Percentiles rank a stretch among this genome's conserved stretches.
These are phyloP conservation scores for Polysphondylium violaceum DNA, from an alignment of 78 protist species.

Conservation along the genomic window DNA sequence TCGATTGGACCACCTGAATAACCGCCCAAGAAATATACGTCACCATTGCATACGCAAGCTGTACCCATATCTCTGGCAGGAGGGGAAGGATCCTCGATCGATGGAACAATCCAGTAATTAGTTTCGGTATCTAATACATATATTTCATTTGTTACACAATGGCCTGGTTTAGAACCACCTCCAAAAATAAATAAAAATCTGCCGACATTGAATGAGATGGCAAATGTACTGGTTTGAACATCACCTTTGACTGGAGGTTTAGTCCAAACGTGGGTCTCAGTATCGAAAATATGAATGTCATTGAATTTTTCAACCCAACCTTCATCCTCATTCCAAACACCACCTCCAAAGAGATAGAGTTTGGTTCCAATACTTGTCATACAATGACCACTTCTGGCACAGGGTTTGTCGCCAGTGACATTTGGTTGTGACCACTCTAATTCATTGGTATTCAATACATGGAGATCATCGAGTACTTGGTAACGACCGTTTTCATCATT, in stretches of 20 bases:
- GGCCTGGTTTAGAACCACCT: slow-evolving; percentile 72
- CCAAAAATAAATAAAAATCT: slow-evolving; percentile 78
- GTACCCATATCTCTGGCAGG: slow-evolving; percentile 82
- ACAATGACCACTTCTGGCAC: slow-evolving; percentile 75
- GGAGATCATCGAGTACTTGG: slow-evolving; percentile 71
- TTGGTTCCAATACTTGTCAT: slow-evolving; percentile 72
- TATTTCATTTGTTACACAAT: slow-evolving; percentile 73
- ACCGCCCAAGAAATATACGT: slow-evolving; percentile 76
- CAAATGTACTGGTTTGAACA: slow-evolving; percentile 81
- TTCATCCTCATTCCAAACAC: slow-evolving; percentile 66
- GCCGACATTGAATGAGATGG: slow-evolving; percentile 61
- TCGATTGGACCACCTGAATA: slow-evolving; percentile 77
- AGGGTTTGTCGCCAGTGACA: slow-evolving; percentile 52
- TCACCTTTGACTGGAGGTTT: slow-evolving; percentile 57
- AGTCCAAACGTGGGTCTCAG: slow-evolving; percentile 48
- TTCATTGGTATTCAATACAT: slow-evolving; percentile 48
- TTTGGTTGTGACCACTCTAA: slow-evolving; percentile 56
- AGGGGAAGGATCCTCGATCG: slow-evolving; percentile 43
- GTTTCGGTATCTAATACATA: slow-evolving; percentile 72
- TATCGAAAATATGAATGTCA: slow-evolving; percentile 72
- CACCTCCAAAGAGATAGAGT: slow-evolving; percentile 80
- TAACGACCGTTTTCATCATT: slow-evolving; percentile 64
- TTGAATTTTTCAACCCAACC: slow-evolving; percentile 84
- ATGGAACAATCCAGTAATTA: slow-evolving; percentile 34
- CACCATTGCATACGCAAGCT: slow-evolving; percentile 76